Evolutionary conservation across 192 early-diverging fungal genomes (phyloP), one percentile per base, ranked within the genome.

Genomic region (Allomyces javanicus): DNA sequence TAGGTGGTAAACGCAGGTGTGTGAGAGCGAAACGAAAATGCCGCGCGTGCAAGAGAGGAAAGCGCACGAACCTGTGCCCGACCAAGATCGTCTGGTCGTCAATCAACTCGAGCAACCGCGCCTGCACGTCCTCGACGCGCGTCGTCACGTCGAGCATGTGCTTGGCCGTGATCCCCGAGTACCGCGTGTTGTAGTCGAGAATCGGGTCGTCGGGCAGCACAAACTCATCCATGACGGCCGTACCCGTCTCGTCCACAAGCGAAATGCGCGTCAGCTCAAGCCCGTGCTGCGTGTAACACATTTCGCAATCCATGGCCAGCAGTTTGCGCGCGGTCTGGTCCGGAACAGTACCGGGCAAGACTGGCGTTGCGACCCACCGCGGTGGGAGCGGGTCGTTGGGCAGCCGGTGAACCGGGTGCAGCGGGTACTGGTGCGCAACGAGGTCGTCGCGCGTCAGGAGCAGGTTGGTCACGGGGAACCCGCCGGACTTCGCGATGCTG

Each of bases 271-370:
- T 77, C 63, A 84, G 62, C 1, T 72, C 76, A 12, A 43, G 72
- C 26, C 80, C 80, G 50, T 58, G 68, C 22, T 65, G 44, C n/a
- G 74, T 73, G 11, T 66, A 62, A 55, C 70, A 71, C 81, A 84
- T 84, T 69, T 84, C 82, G 76, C 82, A 84, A 77, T 84, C 82
- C 26, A 84, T 69, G 45, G 78, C 79, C 24, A 82, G 65, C 67
- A 83, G 63, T 21, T 65, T 33, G 62, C 17, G 44, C 12, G 24
- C 33, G 4, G 19, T 11, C 33, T 40, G 33, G 33, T 40, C 33
- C 33, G 33, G 33, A 40, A 40, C 33, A 0, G 33, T 40, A 7
- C 33, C 33, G 33, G 33, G 33, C 9, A 40, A 9, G 33, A 40
- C 33, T 7, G 33, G 9, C 5, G 33, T 40, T 7, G 33, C 33